Evolutionary conservation across 306 rosid species (phyloP), one percentile per base, ranked within the genome.

Genomic region (Myrica gale): DNA sequence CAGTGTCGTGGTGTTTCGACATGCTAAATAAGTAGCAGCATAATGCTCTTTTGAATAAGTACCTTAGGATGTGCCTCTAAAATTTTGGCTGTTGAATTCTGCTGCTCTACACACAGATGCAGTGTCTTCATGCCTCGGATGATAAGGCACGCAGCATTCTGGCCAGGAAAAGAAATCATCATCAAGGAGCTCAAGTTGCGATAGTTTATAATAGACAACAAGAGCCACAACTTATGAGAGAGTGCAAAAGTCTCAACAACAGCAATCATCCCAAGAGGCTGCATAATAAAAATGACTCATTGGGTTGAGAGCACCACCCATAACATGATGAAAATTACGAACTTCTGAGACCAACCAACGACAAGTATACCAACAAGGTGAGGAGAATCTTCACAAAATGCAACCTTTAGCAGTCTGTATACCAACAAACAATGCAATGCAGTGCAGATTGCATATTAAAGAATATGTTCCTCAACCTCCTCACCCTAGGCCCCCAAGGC

Each of bases 31-130:
- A 19, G 39, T 15, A 6, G 65, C 39, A 57, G 32, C 1, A 10
- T 5, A 57, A 57, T 57, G 65, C 9, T 21, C 21, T 13, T 52
- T 47, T 3, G 23, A 57, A 15, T 57, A 9, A 3, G 32, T 84
- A 91, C 98, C 97, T 91, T 91, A 74, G 98, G 98, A 94, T 94
- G 97, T 77, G 89, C 96, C 92, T 95, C 98, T 89, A 95, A 92
- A 86, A 92, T 20, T 75, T 85, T n/a, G 87, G 97, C 93, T 92
- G 97, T 89, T 41, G 93, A 86, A 82, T 92, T 95, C 82, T 95
- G 98, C 82, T 95, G 98, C 92, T 78, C 88, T 78, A 92, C 83
- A 89, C 98, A 97, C 62, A 95, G 95, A 88, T 92, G 95, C 87
- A 95, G 73, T 1, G 98, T 95, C 88, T 95, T 92, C 97, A 95